These are phyloP conservation scores for Clonostachys rhizophaga DNA, from an alignment of 2,329 filamentous ascomycete genomes.

Conservation along the genomic window DNA sequence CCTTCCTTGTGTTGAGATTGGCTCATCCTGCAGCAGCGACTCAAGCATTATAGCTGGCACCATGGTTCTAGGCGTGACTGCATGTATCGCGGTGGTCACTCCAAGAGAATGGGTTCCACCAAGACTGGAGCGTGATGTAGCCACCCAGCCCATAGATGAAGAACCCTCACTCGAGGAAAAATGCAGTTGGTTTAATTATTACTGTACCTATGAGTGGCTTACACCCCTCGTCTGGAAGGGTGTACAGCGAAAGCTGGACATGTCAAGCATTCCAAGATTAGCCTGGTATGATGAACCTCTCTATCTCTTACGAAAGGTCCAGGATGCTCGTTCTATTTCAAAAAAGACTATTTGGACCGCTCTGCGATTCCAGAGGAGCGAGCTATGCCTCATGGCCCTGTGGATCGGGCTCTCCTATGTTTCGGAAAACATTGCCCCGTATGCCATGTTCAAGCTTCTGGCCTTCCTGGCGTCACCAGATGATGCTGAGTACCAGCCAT, in stretches of 20 bases:
- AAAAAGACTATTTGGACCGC: conserved; percentile 39
- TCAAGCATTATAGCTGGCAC: conserved; percentile 25
- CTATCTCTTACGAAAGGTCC: conserved; percentile 36
- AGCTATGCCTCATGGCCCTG: conserved; percentile 39
- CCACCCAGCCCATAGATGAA: conserved; percentile 18
- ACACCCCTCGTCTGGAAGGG: conserved; percentile 44
- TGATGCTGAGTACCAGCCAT: conserved; percentile 38
- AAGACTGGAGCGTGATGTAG: conserved; percentile 27
- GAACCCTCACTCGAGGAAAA: conserved; percentile 45
- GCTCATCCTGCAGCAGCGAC: conserved; percentile 18
- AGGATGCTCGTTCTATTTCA: conserved; percentile 33
- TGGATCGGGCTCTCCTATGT: conserved; percentile 29
- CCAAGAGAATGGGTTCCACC: conserved; percentile 47
- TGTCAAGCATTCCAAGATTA: conserved; percentile 40
- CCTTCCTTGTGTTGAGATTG: conserved; percentile 36
- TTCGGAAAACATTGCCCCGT: conserved; percentile 46
- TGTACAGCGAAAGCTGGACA: conserved; percentile 33
- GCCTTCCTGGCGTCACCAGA: conserved; percentile 42
- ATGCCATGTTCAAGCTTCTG: conserved; percentile 47
- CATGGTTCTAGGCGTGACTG: conserved; percentile 25
- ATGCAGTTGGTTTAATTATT: conserved; percentile 48
- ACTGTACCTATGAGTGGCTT: conserved; percentile 45
- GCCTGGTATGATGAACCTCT: conserved; percentile 53
- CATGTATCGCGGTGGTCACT: conserved; percentile 34
- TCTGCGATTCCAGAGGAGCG: conserved; percentile 32